A percentile compares a stretch with the other conserved stretches of the same genome.
phyloP scores from a whole-genome alignment of 768 basidiomycete species.

The Leccinum ochraceum region DNA sequence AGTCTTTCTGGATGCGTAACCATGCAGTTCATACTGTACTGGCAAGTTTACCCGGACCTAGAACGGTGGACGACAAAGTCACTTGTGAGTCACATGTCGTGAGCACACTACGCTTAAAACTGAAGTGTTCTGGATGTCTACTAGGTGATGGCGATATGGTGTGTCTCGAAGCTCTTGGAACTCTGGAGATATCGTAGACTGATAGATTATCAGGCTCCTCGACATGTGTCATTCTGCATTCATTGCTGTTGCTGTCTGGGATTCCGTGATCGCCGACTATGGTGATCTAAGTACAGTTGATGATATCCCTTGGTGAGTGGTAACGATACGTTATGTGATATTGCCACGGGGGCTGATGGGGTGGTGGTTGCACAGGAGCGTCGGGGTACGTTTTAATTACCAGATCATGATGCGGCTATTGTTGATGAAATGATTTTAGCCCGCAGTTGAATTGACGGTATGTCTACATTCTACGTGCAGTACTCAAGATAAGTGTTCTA shows the following conservation, averaged over 20 bases:
- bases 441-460: conserved; percentile 24
- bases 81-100: conserved; percentile 15
- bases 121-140: not conserved
- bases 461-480: not conserved
- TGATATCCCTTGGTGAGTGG: conserved; percentile 25
- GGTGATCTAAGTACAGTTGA: conserved; percentile 14
- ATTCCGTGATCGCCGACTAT: conserved; percentile 22
- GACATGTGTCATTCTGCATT: conserved; percentile 30
- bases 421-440: conserved; percentile 11
- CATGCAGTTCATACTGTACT: conserved; percentile 30
- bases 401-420: not conserved
- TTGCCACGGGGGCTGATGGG: not conserved
- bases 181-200: not conserved
- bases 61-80: conserved; percentile 21
- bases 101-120: not conserved
- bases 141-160: conserved; percentile 27
- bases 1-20: conserved; percentile 30
- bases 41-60: conserved; percentile 12
- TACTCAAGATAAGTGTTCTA: not conserved
- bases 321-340: too few relatives aligned
- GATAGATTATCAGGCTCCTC: conserved; percentile 16
- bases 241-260: conserved; percentile 24
- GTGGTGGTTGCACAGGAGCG: conserved; percentile 16
- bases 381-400: conserved; percentile 19
- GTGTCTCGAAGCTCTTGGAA: not conserved